phyloP scores from a whole-genome alignment of 495 filamentous ascomycete species.

The Penicillium fimorum region DNA sequence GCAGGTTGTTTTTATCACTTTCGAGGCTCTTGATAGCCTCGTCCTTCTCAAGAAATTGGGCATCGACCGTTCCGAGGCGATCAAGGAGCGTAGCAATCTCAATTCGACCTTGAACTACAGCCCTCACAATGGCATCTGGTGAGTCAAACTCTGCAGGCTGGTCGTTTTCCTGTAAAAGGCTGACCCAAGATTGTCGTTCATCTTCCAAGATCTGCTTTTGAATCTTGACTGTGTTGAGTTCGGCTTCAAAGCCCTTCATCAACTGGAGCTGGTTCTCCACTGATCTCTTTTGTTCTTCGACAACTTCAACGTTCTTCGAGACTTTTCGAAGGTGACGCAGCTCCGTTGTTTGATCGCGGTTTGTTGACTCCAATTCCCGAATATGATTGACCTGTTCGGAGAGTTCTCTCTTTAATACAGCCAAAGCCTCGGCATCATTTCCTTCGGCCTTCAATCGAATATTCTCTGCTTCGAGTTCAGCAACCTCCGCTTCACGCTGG shows the following conservation, averaged over 20 bases:
- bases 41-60: slow-evolving; percentile 79
- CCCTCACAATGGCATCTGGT: slow-evolving; percentile 83
- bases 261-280: slow-evolving; percentile 74
- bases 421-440: slow-evolving; percentile 78
- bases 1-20: slow-evolving; percentile 58
- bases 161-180: slow-evolving; percentile 72
- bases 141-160: slow-evolving; percentile 72
- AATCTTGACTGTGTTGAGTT: slow-evolving; percentile 73
- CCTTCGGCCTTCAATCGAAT: slow-evolving; percentile 78
- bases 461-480: slow-evolving; percentile 76
- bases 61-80: slow-evolving; percentile 70
- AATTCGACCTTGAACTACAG: slow-evolving; percentile 75
- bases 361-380: slow-evolving; percentile 73
- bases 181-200: slow-evolving; percentile 80
- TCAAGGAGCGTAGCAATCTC: slow-evolving; percentile 76
- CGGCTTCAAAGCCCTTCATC: slow-evolving; percentile 69
- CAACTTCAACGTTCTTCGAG: slow-evolving; percentile 83
- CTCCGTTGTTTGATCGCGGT: slow-evolving; percentile 76
- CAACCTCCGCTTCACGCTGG: slow-evolving; percentile 66
- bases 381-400: slow-evolving; percentile 89
- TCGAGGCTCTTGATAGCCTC: slow-evolving; percentile 71
- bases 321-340: slow-evolving; percentile 74
- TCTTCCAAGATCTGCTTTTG: slow-evolving; percentile 87
- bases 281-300: slow-evolving; percentile 90
- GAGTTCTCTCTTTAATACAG: slow-evolving; percentile 80